Conservation (phyloP, 441 rosid genomes). For the Corymbia citriodora region DNA sequence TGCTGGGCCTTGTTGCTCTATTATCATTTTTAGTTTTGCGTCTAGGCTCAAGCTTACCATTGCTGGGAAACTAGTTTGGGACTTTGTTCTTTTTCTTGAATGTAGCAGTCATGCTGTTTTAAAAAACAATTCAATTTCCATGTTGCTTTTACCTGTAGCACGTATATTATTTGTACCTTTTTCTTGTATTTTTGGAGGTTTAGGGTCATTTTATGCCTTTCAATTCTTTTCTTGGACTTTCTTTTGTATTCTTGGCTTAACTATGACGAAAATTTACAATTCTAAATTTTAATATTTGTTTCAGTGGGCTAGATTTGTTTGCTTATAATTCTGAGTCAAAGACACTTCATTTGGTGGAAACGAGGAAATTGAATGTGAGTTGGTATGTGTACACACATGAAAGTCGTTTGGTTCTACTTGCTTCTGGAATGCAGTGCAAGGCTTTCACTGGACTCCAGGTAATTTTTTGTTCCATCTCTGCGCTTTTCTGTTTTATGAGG, state of each 20-base stretch:
- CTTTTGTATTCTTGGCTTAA: not conserved
- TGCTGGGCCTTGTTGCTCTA: not conserved
- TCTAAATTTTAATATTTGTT: slow-evolving; percentile 3
- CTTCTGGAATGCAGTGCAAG: slow-evolving; percentile 98
- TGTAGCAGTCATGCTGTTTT: not conserved
- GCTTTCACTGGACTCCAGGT: slow-evolving; percentile 91
- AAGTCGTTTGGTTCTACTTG: slow-evolving; percentile 93
- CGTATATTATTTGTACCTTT: not conserved
- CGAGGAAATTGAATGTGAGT: slow-evolving; percentile 59
- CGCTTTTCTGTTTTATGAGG: not conserved
- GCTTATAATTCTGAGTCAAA: slow-evolving; percentile 53
- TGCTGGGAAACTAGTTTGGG: not conserved
- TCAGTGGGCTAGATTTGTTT: slow-evolving; percentile 92
- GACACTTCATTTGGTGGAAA: slow-evolving; percentile 73
- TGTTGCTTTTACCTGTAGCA: not conserved
- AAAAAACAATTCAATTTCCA: not conserved
- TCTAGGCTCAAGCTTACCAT: not conserved
- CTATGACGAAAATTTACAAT: not conserved
- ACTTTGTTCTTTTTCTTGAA: not conserved
- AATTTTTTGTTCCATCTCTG: not conserved
- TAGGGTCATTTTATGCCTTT: not conserved
- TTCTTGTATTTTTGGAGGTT: not conserved
- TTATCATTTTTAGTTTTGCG: not conserved
- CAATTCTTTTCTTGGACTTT: not conserved
- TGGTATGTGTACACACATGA: slow-evolving; percentile 96